Conservation (phyloP, 139 green algal genomes). For the Chlorella sp. region DNA sequence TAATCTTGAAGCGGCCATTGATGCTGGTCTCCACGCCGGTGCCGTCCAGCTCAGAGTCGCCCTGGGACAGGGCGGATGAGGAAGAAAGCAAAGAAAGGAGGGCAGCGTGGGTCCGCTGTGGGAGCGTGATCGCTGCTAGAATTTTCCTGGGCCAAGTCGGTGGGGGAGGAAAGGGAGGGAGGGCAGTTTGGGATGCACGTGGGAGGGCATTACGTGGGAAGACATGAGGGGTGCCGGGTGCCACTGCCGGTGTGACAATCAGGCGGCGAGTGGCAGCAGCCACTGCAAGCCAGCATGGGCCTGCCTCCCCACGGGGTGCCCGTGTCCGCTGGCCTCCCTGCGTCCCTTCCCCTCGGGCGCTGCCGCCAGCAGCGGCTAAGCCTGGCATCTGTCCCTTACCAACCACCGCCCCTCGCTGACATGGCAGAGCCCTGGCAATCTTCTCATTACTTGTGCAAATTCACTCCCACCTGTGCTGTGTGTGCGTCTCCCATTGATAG, state of each 20-base stretch:
- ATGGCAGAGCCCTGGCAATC: no score
- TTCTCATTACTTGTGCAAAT: no score
- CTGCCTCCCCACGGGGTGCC: background rate
- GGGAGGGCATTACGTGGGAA: no score
- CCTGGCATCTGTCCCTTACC: background rate
- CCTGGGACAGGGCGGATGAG: slow-evolving; percentile 1
- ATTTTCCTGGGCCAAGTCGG: background rate
- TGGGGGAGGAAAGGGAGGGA: background rate
- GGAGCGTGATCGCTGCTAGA: background rate
- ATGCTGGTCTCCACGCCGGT: slow-evolving; percentile 78
- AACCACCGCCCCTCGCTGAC: background rate
- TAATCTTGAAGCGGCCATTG: slow-evolving; percentile 71
- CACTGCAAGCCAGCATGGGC: no score
- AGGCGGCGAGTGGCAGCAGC: no score
- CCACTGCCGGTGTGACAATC: no score
- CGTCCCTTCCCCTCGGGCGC: background rate
- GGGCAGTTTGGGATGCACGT: no score
- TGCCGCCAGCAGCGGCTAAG: background rate
- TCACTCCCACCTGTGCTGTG: slow-evolving; percentile 57
- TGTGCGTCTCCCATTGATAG: slow-evolving; percentile 75
- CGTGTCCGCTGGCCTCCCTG: background rate
- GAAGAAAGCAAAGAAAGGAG: background rate
- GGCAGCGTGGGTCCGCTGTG: background rate
- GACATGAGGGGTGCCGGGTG: background rate
- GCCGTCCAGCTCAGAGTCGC: slow-evolving; percentile 70